phyloP scores from a whole-genome alignment of 495 filamentous ascomycete species.

The Staphylotrichum longicolle region DNA sequence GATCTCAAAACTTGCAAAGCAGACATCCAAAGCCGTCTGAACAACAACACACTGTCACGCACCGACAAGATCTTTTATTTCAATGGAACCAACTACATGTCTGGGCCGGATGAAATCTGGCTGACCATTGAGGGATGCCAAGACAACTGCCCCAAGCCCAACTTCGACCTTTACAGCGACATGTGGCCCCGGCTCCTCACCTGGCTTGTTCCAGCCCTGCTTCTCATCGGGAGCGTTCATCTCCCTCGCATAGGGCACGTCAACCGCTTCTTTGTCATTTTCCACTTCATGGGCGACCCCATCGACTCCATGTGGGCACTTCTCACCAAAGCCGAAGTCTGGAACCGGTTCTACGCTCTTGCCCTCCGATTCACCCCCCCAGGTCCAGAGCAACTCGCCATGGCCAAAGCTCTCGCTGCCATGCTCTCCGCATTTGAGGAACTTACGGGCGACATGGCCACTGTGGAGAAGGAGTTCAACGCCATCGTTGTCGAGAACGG shows the following conservation, averaged over 20 bases:
- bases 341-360: background rate
- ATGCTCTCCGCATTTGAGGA: background rate
- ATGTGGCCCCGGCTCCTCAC: background rate
- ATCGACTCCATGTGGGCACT: slow-evolving; percentile 4
- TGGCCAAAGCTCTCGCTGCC: background rate
- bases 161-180: background rate
- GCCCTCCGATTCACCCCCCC: background rate
- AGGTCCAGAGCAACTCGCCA: background rate
- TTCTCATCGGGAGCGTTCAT: background rate
- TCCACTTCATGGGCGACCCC: background rate
- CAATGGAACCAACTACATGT: background rate
- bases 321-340: background rate
- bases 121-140: background rate
- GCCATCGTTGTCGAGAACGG: background rate
- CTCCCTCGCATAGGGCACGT: background rate
- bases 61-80: background rate
- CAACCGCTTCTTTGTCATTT: background rate
- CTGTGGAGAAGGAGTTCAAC: background rate
- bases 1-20: background rate
- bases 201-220: background rate
- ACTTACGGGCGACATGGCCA: background rate
- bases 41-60: background rate
- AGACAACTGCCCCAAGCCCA: background rate
- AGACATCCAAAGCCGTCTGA: background rate
- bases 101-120: background rate